A percentile compares a stretch with the other conserved stretches of the same genome.
Conservation (phyloP, 1,284 basidiomycete genomes). For the Uromyces viciae-fabae region DNA sequence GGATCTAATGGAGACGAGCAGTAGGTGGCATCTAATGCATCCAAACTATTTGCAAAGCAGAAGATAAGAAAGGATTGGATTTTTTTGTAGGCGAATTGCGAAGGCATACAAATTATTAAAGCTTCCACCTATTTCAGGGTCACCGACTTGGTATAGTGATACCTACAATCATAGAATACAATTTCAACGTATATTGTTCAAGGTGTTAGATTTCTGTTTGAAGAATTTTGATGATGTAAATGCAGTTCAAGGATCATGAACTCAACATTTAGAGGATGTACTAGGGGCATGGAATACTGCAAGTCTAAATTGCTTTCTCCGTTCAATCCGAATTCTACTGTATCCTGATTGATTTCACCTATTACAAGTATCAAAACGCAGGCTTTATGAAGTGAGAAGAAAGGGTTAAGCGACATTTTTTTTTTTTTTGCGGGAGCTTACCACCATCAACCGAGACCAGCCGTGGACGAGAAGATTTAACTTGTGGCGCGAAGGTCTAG, state of each 20-base stretch:
- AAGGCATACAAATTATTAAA: conserved; percentile 47
- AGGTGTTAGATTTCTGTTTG: neutral
- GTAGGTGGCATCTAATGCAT: conserved; percentile 60
- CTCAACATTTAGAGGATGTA: conserved; percentile 57
- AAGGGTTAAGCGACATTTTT: neutral
- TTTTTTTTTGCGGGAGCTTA: conserved; percentile 35
- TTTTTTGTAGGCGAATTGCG: conserved; percentile 56
- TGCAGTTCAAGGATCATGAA: neutral
- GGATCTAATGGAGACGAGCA: conserved; percentile 65
- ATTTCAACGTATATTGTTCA: neutral
- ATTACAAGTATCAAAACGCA: neutral
- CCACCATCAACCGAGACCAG: conserved; percentile 59
- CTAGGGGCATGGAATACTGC: conserved; percentile 60
- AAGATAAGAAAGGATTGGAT: neutral
- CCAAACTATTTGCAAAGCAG: conserved; percentile 51
- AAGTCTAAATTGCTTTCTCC: conserved; percentile 62
- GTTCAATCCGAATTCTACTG: conserved; percentile 57
- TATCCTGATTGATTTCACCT: conserved; percentile 51
- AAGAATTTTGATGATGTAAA: no score
- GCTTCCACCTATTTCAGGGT: conserved; percentile 53
- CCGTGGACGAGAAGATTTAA: conserved; percentile 56
- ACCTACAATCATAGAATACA: conserved; percentile 14
- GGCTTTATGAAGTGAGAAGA: neutral
- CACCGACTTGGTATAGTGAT: conserved; percentile 60
- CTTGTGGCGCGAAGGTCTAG: conserved; percentile 36